These are phyloP conservation scores for Tremella mesenterica DNA, from an alignment of 768 basidiomycete genomes.

Conservation along the genomic window DNA sequence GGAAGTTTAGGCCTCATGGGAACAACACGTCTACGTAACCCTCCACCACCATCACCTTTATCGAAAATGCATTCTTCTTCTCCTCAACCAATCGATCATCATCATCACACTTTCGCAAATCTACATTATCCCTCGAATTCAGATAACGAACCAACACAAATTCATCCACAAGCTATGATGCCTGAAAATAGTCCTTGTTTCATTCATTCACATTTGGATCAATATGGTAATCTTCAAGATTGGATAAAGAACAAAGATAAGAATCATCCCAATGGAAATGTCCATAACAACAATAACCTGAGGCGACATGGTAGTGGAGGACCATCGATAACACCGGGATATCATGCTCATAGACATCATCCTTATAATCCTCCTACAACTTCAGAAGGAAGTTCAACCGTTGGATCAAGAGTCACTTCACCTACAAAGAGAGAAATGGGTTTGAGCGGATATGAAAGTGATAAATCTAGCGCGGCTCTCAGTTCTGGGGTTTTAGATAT, in stretches of 20 bases:
- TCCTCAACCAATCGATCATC: constrained; percentile 1
- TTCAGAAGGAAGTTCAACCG: too few species aligned
- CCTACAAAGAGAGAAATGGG: constrained; percentile 8
- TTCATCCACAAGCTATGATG: not conserved
- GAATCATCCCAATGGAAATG: constrained; percentile 10
- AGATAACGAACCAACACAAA: not conserved
- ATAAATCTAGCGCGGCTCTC: constrained; percentile 24
- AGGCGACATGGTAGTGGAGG: too few species aligned
- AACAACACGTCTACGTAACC: constrained; percentile 14
- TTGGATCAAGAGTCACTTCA: constrained; percentile 14
- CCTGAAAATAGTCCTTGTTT: constrained; percentile 64
- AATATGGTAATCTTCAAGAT: constrained; percentile 65
- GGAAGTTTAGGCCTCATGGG: too few species aligned
- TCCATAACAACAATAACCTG: not conserved
- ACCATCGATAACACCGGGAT: not conserved
- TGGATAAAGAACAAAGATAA: constrained; percentile 54
- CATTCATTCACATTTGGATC: constrained; percentile 84
- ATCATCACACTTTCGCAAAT: not conserved
- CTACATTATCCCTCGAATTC: not conserved
- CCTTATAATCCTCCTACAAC: constrained; percentile 9
- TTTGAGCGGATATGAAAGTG: constrained; percentile 22
- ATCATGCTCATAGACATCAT: constrained; percentile 5
- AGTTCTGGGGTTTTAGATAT: constrained; percentile 24
- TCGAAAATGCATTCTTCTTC: constrained; percentile 16
- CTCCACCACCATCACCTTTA: constrained; percentile 31